Evolutionary conservation across 78 protist genomes (phyloP).

Genomic region (Chrysochromulina tobinii): DNA sequence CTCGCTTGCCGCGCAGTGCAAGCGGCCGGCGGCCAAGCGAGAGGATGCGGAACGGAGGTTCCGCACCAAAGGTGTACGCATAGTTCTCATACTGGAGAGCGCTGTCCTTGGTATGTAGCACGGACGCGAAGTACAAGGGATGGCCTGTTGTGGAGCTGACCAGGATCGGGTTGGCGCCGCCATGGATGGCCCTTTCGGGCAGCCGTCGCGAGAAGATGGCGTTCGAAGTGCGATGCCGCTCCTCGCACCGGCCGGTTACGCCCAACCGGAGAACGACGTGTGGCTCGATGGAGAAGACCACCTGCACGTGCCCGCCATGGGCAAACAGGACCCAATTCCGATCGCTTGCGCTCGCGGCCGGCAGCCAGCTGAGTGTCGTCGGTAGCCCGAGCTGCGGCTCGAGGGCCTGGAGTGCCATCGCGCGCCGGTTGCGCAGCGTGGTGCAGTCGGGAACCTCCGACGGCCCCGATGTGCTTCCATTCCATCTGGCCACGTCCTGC

Average conservation of each 20-base stretch:
- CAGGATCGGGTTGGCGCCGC: not conserved
- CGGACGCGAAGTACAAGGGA: not conserved
- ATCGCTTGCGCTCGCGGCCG: not conserved
- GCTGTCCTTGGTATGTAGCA: not conserved
- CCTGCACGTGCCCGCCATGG: not conserved
- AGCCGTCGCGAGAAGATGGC: not conserved
- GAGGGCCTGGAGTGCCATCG: not conserved
- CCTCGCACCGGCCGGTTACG: not conserved
- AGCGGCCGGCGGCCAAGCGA: not conserved
- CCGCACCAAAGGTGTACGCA: not conserved
- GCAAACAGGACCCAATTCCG: not conserved
- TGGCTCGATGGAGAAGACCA: not conserved
- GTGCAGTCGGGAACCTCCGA: too few species aligned
- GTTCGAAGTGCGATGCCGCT: not conserved
- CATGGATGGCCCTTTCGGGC: not conserved
- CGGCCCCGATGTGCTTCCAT: too few species aligned
- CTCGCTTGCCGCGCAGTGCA: not conserved
- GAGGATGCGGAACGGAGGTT: not conserved
- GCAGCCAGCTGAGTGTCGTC: not conserved
- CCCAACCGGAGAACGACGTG: not conserved
- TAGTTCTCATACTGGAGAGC: not conserved
- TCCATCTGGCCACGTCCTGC: not conserved
- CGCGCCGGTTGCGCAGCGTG: not conserved
- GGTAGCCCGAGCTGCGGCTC: not conserved
- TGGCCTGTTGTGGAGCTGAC: not conserved